Base-by-base conservation (phyloP, 2,329 filamentous ascomycete genomes). In the Malbranchea zuffiana region DNA sequence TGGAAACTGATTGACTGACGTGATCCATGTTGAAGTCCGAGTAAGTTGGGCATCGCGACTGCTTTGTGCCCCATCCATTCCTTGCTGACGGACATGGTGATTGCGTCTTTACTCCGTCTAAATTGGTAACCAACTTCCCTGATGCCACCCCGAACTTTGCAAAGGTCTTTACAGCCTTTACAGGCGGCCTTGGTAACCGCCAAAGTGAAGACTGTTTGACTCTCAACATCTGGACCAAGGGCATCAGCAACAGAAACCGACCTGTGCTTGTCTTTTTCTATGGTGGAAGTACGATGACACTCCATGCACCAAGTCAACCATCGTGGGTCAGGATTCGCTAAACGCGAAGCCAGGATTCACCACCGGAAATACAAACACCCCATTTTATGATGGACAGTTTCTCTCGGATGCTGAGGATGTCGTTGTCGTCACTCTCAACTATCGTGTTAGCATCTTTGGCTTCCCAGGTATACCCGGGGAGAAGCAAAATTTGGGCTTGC, bases 351-450 rank as follows among this genome's bases (percentile, higher is more conserved):
- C 12, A 57, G 61, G 57, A 4, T 65, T 59, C 29, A 49, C 52
- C n/a, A 46, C 52, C 29, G 54, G 59, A n/a, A 50, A 51, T 21
- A 52, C 58, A 2, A 50, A 59, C 31, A 58, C 49, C 3, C 52
- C 59, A 3, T 57, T 58, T 42, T 60, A 59, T 32, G 52, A 57
- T 39, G 61, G 60, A 11, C 44, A 57, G 34, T 50, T 44, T 18
- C 47, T 64, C 16, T 53, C 57, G 13, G 56, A 52, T 19, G 49
- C 55, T 6, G 53, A 60, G 38, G 58, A 63, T 19, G 49, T 60
- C n/a, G 46, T 67, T 6, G 53, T 66, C 1, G 59, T 66, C 2
- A 59, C 59, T 0, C 52, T 65, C 41, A 67, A 66, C 46, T 62
- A 62, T 43, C 56, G 60, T 3, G n/a, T 61, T 21, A 60, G 59